These are phyloP conservation scores for Saturnispora zaruensis DNA, from an alignment of 805 yeast genomes.

Conservation along the genomic window DNA sequence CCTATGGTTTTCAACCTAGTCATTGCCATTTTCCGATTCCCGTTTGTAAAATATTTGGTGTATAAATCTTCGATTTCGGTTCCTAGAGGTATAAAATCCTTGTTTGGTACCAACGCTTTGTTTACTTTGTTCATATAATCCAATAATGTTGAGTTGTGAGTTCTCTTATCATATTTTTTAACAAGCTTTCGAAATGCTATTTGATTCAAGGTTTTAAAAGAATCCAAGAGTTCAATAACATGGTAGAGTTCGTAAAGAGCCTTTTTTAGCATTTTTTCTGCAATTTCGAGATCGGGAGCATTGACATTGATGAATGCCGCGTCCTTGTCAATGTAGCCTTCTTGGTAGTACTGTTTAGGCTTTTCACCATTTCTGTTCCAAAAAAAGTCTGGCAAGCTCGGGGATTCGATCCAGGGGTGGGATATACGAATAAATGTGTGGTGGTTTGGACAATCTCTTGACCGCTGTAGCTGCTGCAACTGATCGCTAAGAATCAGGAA, in stretches of 20 bases:
- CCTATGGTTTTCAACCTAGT: slow-evolving; percentile 52
- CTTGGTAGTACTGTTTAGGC: slow-evolving; percentile 28
- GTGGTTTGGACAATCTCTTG: not conserved
- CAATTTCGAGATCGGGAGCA: slow-evolving; percentile 27
- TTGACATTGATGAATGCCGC: slow-evolving; percentile 12
- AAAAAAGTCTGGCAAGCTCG: slow-evolving; percentile 32
- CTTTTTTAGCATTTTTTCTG: slow-evolving; percentile 56
- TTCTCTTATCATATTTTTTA: slow-evolving; percentile 81
- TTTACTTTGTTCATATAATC: slow-evolving; percentile 51
- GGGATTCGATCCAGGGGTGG: slow-evolving; percentile 15
- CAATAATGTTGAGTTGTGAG: slow-evolving; percentile 34
- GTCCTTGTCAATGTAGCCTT: slow-evolving; percentile 20
- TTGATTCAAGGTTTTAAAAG: slow-evolving; percentile 66
- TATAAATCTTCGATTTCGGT: slow-evolving; percentile 53
- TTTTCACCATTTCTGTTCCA: slow-evolving; percentile 25
- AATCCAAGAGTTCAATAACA: slow-evolving; percentile 56
- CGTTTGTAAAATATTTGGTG: slow-evolving; percentile 56
- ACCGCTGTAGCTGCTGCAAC: slow-evolving; percentile 42
- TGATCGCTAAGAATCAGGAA: slow-evolving; percentile 60
- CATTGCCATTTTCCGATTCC: slow-evolving; percentile 62
- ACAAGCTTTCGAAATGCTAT: slow-evolving; percentile 85
- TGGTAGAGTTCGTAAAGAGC: slow-evolving; percentile 70
- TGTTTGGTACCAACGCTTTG: slow-evolving; percentile 26
- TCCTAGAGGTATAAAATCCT: not conserved
- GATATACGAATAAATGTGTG: not conserved